A percentile compares a stretch with the other conserved stretches of the same genome.
Conservation (phyloP, 2,329 filamentous ascomycete species). For the Sporothrix globosa region DNA sequence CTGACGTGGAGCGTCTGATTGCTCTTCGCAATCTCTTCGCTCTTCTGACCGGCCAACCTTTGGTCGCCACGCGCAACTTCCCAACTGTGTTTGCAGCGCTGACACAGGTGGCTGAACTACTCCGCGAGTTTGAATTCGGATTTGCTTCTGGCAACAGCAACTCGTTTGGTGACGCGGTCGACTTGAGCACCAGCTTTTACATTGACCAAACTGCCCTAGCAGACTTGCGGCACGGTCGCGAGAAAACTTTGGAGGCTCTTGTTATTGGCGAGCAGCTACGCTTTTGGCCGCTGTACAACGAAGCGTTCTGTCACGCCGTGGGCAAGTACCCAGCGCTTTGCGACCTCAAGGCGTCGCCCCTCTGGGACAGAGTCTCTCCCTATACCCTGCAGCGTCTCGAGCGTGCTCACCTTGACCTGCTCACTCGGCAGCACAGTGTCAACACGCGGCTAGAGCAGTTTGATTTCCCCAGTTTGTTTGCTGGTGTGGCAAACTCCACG, state of each 20-base stretch:
- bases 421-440: conserved; percentile 70
- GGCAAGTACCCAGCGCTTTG: conserved; percentile 80
- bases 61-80: conserved; percentile 60
- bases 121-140: conserved; percentile 62
- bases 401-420: conserved; percentile 77
- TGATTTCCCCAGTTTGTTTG: conserved; percentile 87
- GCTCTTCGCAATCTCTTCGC: conserved; percentile 68
- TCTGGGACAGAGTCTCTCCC: conserved; percentile 70
- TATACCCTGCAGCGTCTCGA: conserved; percentile 80
- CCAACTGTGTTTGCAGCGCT: conserved; percentile 60
- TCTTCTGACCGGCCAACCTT: conserved; percentile 64
- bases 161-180: conserved; percentile 62
- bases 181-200: conserved; percentile 71
- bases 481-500: conserved; percentile 83
- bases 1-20: conserved; percentile 59
- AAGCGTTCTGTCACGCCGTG: conserved; percentile 87
- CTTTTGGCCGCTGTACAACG: conserved; percentile 79
- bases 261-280: conserved; percentile 88
- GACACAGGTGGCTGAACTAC: conserved; percentile 55
- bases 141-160: conserved; percentile 61
- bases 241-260: conserved; percentile 87
- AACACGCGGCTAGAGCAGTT: conserved; percentile 80
- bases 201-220: conserved; percentile 75
- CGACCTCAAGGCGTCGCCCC: conserved; percentile 62
- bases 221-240: conserved; percentile 78